Percentiles rank a stretch among this genome's conserved stretches.
Evolutionary conservation across 345 rosid genomes (phyloP).

Genomic region (Leavenworthia alabamica): DNA sequence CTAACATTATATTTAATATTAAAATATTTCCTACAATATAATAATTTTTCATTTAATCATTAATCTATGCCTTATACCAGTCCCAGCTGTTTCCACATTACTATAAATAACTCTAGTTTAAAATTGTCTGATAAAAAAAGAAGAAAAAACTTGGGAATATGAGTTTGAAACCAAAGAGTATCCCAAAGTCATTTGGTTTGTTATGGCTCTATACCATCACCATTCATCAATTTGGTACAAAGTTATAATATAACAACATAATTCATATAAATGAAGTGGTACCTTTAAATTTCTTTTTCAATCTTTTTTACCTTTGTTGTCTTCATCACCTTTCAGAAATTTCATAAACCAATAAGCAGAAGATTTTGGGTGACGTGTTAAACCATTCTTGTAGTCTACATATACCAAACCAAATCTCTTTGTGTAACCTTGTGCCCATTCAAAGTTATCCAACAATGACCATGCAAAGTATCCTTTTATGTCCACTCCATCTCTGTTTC

Average conservation of each 20-base stretch:
- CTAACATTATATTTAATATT: too few species aligned
- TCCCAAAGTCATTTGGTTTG: background rate
- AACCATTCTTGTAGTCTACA: slow-evolving; percentile 78
- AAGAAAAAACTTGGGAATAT: background rate
- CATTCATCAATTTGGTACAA: slow-evolving; percentile 14
- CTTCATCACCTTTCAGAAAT: slow-evolving; percentile 55
- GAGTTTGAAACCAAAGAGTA: slow-evolving; percentile 8
- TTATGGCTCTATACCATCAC: slow-evolving; percentile 12
- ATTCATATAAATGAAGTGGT: background rate
- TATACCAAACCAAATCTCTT: slow-evolving; percentile 86
- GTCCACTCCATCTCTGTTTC: slow-evolving; percentile 68
- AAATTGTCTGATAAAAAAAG: background rate
- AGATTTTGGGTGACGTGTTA: slow-evolving; percentile 70
- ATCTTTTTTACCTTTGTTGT: slow-evolving; percentile 40
- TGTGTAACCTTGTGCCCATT: slow-evolving; percentile 90
- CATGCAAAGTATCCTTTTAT: slow-evolving; percentile 91
- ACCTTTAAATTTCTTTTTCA: slow-evolving; percentile 7
- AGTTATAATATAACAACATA: slow-evolving; percentile 8
- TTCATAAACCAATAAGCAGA: slow-evolving; percentile 85
- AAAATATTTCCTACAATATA: too few species aligned
- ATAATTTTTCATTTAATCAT: too few species aligned
- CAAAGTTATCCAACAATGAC: slow-evolving; percentile 90
- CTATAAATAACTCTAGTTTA: background rate
- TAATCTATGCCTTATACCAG: too few species aligned
- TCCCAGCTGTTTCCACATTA: too few species aligned